Evolutionary conservation across 352 stramenopile species (phyloP), one percentile per base, ranked within the genome.

Genomic region (Achlya hypogyna): DNA sequence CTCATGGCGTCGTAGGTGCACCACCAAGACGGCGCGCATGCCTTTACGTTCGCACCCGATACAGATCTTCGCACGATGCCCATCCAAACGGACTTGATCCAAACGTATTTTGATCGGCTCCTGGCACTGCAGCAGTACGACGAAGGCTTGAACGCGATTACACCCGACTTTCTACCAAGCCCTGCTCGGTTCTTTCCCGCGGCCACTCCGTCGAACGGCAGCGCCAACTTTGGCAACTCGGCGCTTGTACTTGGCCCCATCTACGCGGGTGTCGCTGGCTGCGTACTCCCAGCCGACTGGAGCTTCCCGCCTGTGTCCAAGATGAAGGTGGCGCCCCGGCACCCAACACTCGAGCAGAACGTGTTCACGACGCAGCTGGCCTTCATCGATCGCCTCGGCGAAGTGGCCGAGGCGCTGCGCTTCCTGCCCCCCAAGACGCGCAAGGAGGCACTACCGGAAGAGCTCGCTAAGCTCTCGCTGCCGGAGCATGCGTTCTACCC

Each of bases 371-470:
- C 79, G 2, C 82, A 93, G 51, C 74, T 91, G 32, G 58, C 82
- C 8, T 93, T 93, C 53, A 77, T 93, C 47, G 71, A 81, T 42
- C 73, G 89, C 47, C 69, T 93, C 12, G 91, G 83, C 66, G 79
- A 78, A 34, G 79, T 93, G 71, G 91, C 85, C 4, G 84, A 93
- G 69, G 73, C 74, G 25, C 74, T 95, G 29, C 72, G 86, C 58
- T 83, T 85, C 62, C 74, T 73, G 9, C 47, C 80, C 40, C 77
- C 78, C 5, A 62, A 80, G 10, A 63, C 89, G 25, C 82, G 86
- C 6, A 93, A 91, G 62, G 77, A 78, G 3, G 73, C 71, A 14
- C 71, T 94, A 25, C 72, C 72, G 28, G n/a, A 70, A 28, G 82
- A 90, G 62, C 72, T 93, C 18, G 73, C 83, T 60, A 75, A 79